Evolutionary conservation across 306 rosid genomes (phyloP).

Genomic region (Aeschynomene evenia): DNA sequence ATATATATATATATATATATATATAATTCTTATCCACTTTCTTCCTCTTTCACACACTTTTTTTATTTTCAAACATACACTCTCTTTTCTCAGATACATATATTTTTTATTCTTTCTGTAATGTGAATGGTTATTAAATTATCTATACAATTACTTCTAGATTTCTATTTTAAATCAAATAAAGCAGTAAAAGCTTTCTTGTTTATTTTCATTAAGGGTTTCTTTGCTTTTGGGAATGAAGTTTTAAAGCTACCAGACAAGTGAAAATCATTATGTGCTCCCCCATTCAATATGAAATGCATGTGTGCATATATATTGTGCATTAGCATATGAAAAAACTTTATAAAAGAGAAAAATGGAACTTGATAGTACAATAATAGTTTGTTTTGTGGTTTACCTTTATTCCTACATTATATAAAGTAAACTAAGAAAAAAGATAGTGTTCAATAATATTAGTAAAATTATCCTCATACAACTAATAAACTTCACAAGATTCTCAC

Average conservation of each 20-base stretch:
- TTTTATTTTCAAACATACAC: conserved; percentile 14
- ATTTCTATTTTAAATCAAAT: neutral
- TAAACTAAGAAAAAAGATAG: neutral
- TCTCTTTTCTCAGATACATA: neutral
- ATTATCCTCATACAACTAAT: neutral
- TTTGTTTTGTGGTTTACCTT: neutral
- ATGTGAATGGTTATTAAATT: neutral
- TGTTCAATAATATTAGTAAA: neutral
- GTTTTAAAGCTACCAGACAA: no score
- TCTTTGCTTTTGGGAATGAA: neutral
- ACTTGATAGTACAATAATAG: neutral
- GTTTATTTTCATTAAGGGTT: neutral
- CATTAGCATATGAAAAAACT: neutral
- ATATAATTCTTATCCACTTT: neutral
- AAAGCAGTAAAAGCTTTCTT: neutral
- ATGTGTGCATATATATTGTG: neutral
- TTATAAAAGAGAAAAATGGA: neutral
- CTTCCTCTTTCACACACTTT: neutral
- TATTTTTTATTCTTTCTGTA: neutral
- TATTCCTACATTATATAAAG: neutral
- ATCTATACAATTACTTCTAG: neutral
- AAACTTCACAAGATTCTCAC: no score
- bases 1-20: no score
- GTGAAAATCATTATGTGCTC: neutral
- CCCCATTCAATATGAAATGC: neutral